Base-by-base conservation (phyloP, 768 basidiomycete species). In the Neoboletus brunneissimus region DNA sequence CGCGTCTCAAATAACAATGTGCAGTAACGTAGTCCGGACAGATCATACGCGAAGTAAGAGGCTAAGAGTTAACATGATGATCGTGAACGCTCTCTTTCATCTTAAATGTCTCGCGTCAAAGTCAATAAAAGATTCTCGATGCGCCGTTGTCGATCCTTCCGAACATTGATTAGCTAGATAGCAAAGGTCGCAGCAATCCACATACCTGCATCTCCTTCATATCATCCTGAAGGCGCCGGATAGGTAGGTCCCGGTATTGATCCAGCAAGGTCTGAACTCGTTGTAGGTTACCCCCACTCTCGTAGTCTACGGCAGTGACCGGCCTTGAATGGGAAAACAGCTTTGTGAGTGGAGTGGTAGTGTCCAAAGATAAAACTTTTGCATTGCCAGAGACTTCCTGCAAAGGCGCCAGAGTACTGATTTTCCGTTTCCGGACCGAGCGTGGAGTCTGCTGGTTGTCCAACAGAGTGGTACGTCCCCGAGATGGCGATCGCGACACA, bases 131-230 rank as follows among this genome's bases (percentile, higher is more conserved):
- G 73, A 49, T 80, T 81, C 70, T 92, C 89, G 58, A 92, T 92
- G 37, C 89, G 81, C 18, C 84, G 83, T 73, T 91, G 89, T 45
- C 87, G 85, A 54, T 89, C 83, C 84, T 87, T 58, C 13, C 29
- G 57, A 50, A 29, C 15, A 46, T 20, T n/a, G 12, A 49, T 59
- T 15, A 62, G 34, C n/a, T n/a, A 25, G 46, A 45, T 16, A 16
- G 47, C 48, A 11, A 34, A 44, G 32, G 13, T 5, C 6, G 20
- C 4, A 55, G 23, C 25, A n/a, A 41, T 48, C 31, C 22, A 70
- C 77, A 47, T 44, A 88, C 88, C 79, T 89, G 88, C 29, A 92
- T 70, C 66, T 92, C 91, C 67, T 85, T 89, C 82, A 94, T 87
- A 69, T 93, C 89, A 3, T 87, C 86, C 70, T 82, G 87, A 37